Evolutionary conservation across 768 basidiomycete species (phyloP), one percentile per base, ranked within the genome.

Genomic region (Panaeolus cyanescens): DNA sequence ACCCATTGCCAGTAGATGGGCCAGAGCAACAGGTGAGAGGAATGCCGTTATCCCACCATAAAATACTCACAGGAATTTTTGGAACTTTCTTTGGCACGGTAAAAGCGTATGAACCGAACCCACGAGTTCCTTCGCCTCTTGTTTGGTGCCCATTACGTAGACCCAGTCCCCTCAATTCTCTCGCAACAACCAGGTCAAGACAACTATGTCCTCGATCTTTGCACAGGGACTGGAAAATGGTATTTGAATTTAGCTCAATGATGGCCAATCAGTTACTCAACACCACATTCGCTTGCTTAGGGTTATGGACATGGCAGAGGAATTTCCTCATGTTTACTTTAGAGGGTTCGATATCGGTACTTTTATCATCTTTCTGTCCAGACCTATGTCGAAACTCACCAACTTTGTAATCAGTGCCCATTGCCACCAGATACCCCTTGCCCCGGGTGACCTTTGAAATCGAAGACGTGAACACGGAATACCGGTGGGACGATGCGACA

Each of bases 141-240:
- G 39, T 70, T 89, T 65, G 83, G 85, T n/a, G 77, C 71, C 37
- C 80, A 86, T 70, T 88, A 82, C 68, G 74, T 87, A 55, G 87
- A 85, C 5, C 89, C 90, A 36, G 84, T 92, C 25, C 64, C 67
- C 32, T 77, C 85, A 61, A 73, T 83, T 31, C 77, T 93, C 54
- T 76, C 75, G 40, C 66, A 68, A 28, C 71, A 74, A 39, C 69
- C 73, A 5, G 75, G 71, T 40, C 78, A 78, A 59, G 78, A 75
- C 54, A 83, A 77, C 71, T 79, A 80, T 61, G 89, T 80, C 42
- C 78, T 94, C 54, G 92, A 94, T 72, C 67, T 92, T n/a, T 87
- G 92, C 64, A 90, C 87, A 6, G 92, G 92, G 17, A 89, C 82
- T 17, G 92, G 92, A 5, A 74, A 69, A 74, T 94, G 92, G 92